A percentile compares a stretch with the other conserved stretches of the same genome.
Conservation (phyloP, 129 eudicot genomes). For the Oenanthe sinensis region DNA sequence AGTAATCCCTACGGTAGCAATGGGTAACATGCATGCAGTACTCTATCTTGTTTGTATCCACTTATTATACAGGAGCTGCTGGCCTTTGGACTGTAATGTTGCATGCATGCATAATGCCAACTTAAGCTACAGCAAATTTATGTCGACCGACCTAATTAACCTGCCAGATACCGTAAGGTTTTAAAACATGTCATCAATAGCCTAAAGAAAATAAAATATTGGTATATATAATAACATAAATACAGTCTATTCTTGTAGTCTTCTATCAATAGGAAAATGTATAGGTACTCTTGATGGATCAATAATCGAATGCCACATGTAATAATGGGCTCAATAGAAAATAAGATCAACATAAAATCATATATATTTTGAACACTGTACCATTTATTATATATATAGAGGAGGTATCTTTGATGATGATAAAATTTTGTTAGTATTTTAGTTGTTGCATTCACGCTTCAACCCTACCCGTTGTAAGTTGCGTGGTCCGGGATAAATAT, state of each 20-base stretch:
- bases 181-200: background rate
- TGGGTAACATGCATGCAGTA: too few species aligned
- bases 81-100: background rate
- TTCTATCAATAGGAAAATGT: background rate
- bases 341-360: too few species aligned
- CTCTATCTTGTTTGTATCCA: background rate
- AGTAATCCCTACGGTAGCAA: background rate
- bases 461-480: background rate
- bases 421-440: too few species aligned
- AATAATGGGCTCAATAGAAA: background rate
- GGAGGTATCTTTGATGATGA: too few species aligned
- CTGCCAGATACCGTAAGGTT: background rate
- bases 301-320: background rate
- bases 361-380: too few species aligned
- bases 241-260: background rate
- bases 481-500: background rate
- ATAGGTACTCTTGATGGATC: background rate
- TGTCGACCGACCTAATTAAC: background rate
- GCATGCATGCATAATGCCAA: conserved; percentile 3
- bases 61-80: background rate
- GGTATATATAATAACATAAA: background rate
- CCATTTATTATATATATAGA: too few species aligned
- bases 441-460: background rate
- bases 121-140: background rate
- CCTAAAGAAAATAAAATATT: background rate